phyloP scores from a whole-genome alignment of 768 basidiomycete genomes.

The Vishniacozyma victoriae region DNA sequence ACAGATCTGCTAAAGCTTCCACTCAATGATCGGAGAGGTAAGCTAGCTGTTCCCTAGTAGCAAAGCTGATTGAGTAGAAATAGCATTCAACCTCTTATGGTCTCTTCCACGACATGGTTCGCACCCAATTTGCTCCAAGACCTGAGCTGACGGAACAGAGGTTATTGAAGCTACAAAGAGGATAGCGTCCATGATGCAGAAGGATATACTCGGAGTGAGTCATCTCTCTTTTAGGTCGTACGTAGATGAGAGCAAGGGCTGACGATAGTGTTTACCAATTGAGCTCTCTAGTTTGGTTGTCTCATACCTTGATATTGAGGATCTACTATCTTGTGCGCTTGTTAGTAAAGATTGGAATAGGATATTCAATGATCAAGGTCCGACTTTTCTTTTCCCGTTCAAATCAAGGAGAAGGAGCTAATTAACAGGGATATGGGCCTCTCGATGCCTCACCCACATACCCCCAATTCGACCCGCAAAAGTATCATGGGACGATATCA shows the following conservation, averaged over 20 bases:
- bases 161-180: constrained; percentile 17
- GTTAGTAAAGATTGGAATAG: constrained; percentile 25
- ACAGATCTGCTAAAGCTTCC: background rate
- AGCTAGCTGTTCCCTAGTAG: background rate
- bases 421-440: constrained; percentile 25
- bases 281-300: constrained; percentile 26
- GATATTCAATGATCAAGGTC: constrained; percentile 26
- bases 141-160: constrained; percentile 13
- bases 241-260: background rate
- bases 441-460: constrained; percentile 10
- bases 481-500: constrained; percentile 30
- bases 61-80: constrained; percentile 5
- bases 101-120: constrained; percentile 35
- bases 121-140: background rate
- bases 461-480: constrained; percentile 23
- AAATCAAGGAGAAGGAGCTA: background rate
- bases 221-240: background rate
- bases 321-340: constrained; percentile 22
- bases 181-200: constrained; percentile 25
- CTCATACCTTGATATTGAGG: constrained; percentile 14
- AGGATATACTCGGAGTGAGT: constrained; percentile 37
- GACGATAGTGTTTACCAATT: constrained; percentile 20
- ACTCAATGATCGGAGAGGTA: background rate
- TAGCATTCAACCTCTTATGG: constrained; percentile 22
- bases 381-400: background rate